These are phyloP conservation scores for Capsicum pubescens DNA, from an alignment of 257 asterid species.

Conservation along the genomic window DNA sequence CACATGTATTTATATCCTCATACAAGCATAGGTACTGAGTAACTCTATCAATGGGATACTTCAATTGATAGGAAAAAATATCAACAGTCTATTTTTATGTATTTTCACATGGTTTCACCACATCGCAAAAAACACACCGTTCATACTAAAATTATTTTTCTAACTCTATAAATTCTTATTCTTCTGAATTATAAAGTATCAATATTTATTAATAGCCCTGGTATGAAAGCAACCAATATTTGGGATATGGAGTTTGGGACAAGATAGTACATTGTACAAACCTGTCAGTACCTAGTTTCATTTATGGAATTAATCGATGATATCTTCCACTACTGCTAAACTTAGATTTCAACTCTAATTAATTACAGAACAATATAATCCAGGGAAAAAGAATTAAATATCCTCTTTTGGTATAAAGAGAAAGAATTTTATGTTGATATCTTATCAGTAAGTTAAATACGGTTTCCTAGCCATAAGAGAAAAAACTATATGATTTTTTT, in stretches of 20 bases:
- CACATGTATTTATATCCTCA: not conserved
- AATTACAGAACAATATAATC: not conserved
- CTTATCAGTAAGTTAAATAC: not conserved
- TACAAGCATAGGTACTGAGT: not conserved
- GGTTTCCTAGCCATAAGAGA: not conserved
- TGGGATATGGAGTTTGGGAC: no score
- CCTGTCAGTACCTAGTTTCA: no score
- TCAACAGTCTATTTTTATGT: not conserved
- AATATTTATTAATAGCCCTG: not conserved
- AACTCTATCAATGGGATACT: not conserved
- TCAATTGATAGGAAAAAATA: not conserved
- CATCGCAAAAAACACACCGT: not conserved
- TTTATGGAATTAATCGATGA: not conserved
- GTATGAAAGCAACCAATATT: no score
- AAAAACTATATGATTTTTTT: slow-evolving; percentile 61
- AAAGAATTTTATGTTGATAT: not conserved
- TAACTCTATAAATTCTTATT: not conserved
- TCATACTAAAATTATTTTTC: no score
- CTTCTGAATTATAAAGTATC: not conserved
- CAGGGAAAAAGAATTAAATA: not conserved
- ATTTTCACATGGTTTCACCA: not conserved
- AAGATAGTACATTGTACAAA: no score
- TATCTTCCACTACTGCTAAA: not conserved
- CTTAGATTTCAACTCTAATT: not conserved
- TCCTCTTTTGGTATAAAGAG: not conserved